phyloP scores from a whole-genome alignment of 208 protist genomes.

The Novymonas esmeraldas region DNA sequence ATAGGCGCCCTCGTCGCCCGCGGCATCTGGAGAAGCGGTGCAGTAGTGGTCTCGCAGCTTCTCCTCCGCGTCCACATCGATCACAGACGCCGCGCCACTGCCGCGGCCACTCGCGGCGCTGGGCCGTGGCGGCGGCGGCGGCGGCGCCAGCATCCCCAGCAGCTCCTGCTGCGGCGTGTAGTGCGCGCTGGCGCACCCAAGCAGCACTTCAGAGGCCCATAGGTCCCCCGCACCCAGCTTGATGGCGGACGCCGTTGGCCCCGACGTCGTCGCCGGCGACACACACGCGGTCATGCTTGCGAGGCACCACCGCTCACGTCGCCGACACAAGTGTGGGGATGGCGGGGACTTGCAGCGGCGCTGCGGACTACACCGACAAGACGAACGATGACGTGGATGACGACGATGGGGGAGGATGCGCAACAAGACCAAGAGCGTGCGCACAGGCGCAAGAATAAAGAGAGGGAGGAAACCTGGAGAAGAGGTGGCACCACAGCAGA shows the following conservation, averaged over 20 bases:
- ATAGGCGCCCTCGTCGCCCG: neutral
- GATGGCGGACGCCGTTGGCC: neutral
- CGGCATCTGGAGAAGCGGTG: neutral
- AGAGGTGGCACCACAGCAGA: neutral
- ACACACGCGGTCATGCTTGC: slow-evolving; percentile 3
- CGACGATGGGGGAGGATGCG: too few species aligned
- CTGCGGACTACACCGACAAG: too few species aligned
- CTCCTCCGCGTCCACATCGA: slow-evolving; percentile 29
- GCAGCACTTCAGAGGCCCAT: slow-evolving; percentile 43
- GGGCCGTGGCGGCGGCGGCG: too few species aligned
- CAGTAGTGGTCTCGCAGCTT: neutral
- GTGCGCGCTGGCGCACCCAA: slow-evolving; percentile 19
- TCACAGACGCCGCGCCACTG: neutral
- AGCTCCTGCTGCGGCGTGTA: slow-evolving; percentile 31
- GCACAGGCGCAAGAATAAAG: too few species aligned
- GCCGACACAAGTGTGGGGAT: neutral
- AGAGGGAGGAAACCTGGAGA: too few species aligned
- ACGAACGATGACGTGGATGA: too few species aligned
- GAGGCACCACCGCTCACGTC: neutral
- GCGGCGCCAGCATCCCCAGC: slow-evolving; percentile 21
- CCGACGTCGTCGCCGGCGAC: too few species aligned
- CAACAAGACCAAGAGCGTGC: too few species aligned
- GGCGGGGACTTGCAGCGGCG: neutral
- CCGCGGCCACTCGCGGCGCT: too few species aligned
- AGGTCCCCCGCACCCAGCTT: slow-evolving; percentile 18